Conservation (phyloP, 2,329 filamentous ascomycete genomes). For the Phaeophleospora eucalypticola region DNA sequence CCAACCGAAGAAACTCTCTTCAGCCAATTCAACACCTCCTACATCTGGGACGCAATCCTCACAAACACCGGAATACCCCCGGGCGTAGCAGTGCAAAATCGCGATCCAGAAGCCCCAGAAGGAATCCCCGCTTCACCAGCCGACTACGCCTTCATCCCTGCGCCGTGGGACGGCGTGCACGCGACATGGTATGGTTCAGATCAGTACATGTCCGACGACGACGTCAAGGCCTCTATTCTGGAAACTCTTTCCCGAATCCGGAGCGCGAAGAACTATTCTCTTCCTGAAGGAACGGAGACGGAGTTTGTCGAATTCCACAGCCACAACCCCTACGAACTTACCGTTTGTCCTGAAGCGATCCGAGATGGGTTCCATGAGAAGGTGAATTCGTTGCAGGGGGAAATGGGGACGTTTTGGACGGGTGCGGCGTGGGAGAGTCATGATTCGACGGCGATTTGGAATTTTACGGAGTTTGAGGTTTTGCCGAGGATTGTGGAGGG, state of each 20-base stretch:
- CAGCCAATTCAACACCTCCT: slow-evolving; percentile 34
- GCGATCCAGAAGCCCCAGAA: slow-evolving; percentile 12
- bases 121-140: slow-evolving; percentile 18
- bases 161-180: slow-evolving; percentile 8
- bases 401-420: slow-evolving; percentile 26
- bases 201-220: slow-evolving; percentile 9
- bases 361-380: slow-evolving; percentile 29
- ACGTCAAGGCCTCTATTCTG: slow-evolving; percentile 17
- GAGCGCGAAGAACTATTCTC: slow-evolving; percentile 2
- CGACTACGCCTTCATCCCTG: slow-evolving; percentile 8
- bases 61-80: slow-evolving; percentile 17
- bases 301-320: slow-evolving; percentile 22
- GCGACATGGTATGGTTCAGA: slow-evolving; percentile 14
- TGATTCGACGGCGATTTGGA: slow-evolving; percentile 31
- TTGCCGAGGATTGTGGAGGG: slow-evolving; percentile 3
- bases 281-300: slow-evolving; percentile 2
- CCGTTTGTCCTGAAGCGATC: slow-evolving; percentile 23
- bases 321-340: slow-evolving; percentile 29
- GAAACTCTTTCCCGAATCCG: slow-evolving; percentile 5
- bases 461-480: slow-evolving; percentile 26
- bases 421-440: slow-evolving; percentile 32
- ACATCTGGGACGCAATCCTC: slow-evolving; percentile 23
- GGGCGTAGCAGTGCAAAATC: slow-evolving; percentile 17
- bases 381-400: slow-evolving; percentile 26
- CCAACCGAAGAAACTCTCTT: slow-evolving; percentile 36